Evolutionary conservation across 768 basidiomycete species (phyloP), one percentile per base, ranked within the genome.

Genomic region (Mycena galericulata): DNA sequence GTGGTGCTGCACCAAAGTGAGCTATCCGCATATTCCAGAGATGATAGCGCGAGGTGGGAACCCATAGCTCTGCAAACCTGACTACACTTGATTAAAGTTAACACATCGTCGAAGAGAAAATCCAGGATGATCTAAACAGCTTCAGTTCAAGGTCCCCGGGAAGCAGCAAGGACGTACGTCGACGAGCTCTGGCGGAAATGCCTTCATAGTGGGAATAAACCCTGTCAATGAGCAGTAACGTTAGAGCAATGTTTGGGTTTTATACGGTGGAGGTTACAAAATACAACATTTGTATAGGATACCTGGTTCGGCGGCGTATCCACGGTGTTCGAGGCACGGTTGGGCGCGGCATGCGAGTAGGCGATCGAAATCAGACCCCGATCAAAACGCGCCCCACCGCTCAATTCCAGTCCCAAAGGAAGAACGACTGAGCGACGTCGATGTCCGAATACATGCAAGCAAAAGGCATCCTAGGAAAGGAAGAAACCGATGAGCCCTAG

Each of bases 21-120:
- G 36, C 34, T 27, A 51, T 62, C 26, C 38, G 5, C 60, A 51
- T 62, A 3, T 24, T 26, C 49, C 34, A 41, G 20, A 62, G 47
- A 62, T 62, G 60, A 22, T 40, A 62, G 26, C 60, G 60, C 11
- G 60, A 17, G 8, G 47, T 50, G 2, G 60, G 60, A 2, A 62
- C 36, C 60, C 60, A 62, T 7, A n/a, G 47, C 4, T 36, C 18
- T 50, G 49, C 60, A 62, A 18, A 62, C 49, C 26, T 41, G 46
- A 22, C 60, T 62, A 27, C 46, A 62, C 15, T 38, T 38, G 36
- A 62, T 36, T 15, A 62, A 41, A 11, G 47, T 17, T 36, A 51
- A 36, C 26, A 62, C 26, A 49, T 62, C 60, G 30, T 38, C 47
- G 60, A 24, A 62, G 4, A 62, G 18, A 34, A 62, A 62, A 38